A percentile compares a stretch with the other conserved stretches of the same genome.
Conservation (phyloP, 2,329 filamentous ascomycete genomes). For the Capronia epimyces region DNA sequence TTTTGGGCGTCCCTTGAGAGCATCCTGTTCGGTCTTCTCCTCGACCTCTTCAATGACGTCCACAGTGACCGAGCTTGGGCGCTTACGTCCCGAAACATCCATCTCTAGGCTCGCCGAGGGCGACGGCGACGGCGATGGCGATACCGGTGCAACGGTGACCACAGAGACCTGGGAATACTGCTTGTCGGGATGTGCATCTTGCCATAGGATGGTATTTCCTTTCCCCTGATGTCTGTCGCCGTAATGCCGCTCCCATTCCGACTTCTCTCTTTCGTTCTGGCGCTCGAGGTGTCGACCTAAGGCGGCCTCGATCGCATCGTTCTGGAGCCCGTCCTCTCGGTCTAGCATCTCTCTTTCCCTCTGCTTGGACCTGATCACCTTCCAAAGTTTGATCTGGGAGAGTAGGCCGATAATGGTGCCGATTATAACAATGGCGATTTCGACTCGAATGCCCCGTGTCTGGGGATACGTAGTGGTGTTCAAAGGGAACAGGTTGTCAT, state of each 20-base stretch:
- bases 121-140: slow-evolving; percentile 3
- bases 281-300: slow-evolving; percentile 57
- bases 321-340: slow-evolving; percentile 51
- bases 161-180: slow-evolving; percentile 30
- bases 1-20: slow-evolving; percentile 68
- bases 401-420: slow-evolving; percentile 69
- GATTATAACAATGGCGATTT: slow-evolving; percentile 71
- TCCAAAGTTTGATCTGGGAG: slow-evolving; percentile 83
- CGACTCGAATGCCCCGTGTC: slow-evolving; percentile 78
- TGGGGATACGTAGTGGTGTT: slow-evolving; percentile 73
- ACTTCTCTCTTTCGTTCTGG: slow-evolving; percentile 41
- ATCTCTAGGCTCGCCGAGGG: slow-evolving; percentile 21
- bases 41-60: slow-evolving; percentile 27
- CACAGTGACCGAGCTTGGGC: slow-evolving; percentile 23
- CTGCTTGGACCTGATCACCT: slow-evolving; percentile 58
- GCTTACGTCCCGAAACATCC: slow-evolving; percentile 22
- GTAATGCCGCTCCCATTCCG: slow-evolving; percentile 71
- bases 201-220: slow-evolving; percentile 47
- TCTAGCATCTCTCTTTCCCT: slow-evolving; percentile 44
- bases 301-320: slow-evolving; percentile 61
- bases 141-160: slow-evolving; percentile 3
- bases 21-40: slow-evolving; percentile 15
- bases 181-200: slow-evolving; percentile 38
- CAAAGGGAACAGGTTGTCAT: slow-evolving; percentile 72
- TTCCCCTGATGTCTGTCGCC: slow-evolving; percentile 51